Evolutionary conservation across 768 basidiomycete species (phyloP), one percentile per base, ranked within the genome.

Genomic region (Termitomyces sp.): DNA sequence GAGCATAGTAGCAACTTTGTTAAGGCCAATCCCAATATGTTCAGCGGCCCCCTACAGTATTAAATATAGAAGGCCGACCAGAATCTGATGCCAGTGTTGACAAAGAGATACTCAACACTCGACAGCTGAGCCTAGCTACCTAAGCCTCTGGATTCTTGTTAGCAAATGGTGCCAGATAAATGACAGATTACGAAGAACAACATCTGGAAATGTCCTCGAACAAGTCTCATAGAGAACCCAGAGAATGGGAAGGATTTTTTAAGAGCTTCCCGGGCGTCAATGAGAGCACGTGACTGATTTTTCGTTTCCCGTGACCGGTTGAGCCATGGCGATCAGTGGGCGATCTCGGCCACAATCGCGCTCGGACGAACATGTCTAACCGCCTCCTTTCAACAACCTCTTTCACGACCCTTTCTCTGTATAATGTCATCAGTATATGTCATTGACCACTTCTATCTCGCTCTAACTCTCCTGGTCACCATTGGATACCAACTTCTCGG

Each of bases 401-500:
- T 33, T 33, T 33, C 32, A 50, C 49, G 4, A 33, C 18, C 18
- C 20, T 55, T 28, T 40, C 24, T 55, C 16, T 55, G 16, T 16
- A 42, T 32, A 40, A 55, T 55, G 54, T n/a, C 24, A n/a, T 24
- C 39, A n/a, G 54, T 55, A 12, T 42, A 55, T 42, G 40, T 24
- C 11, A 12, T 42, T 55, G 54, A 55, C 40, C 28, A 6, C 24
- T 55, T 55, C 32, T 55, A 55, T n/a, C 54, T 55, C 12, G 68
- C 70, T 8, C 65, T 85, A 20, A 84, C 85, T 7, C 68, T 82
- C 7, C 74, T 86, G 2, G 75, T 85, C 36, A 86, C 84, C 0
- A 66, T 79, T n/a, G 81, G 65, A 67, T 90, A 84, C 68, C 89
- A 89, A 67, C 74, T 85, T 4, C 60, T 74, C 1, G 88, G 87